Evolutionary conservation across 2,329 filamentous ascomycete genomes (phyloP).

Genomic region (Lomentospora prolificans): DNA sequence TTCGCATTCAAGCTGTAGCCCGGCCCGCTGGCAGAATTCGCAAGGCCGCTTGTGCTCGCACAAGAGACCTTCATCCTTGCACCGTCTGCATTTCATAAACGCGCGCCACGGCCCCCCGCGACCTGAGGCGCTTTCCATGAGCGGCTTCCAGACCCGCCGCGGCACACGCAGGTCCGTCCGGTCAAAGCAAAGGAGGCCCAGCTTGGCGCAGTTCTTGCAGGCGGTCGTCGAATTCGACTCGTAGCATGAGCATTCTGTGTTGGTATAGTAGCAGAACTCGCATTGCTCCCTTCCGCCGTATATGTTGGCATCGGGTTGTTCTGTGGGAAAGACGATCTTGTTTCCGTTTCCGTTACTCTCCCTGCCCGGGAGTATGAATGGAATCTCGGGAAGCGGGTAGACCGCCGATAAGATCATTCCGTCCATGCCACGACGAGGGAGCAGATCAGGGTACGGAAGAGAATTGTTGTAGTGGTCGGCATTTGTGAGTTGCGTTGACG

Average conservation of each 20-base stretch:
- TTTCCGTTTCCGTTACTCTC: not conserved
- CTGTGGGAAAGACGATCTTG: not conserved
- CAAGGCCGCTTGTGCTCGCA: constrained; percentile 29
- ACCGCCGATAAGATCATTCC: not conserved
- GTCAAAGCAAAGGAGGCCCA: constrained; percentile 11
- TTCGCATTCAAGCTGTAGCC: not conserved
- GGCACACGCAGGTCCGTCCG: not conserved
- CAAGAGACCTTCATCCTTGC: not conserved
- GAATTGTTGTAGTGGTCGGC: constrained; percentile 1
- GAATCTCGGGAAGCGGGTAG: not conserved
- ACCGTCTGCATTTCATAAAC: constrained; percentile 9
- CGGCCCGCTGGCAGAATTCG: constrained; percentile 20
- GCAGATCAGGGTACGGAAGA: not conserved
- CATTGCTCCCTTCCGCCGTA: not conserved
- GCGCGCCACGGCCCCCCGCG: not conserved
- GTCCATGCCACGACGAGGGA: not conserved
- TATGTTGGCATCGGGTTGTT: not conserved
- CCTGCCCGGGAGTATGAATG: not conserved
- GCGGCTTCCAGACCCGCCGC: not conserved
- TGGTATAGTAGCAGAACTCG: constrained; percentile 7
- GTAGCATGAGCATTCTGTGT: not conserved
- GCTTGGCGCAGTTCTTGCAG: constrained; percentile 10
- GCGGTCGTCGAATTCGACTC: not conserved
- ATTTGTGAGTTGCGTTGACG: not conserved
- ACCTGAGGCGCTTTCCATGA: not conserved